Evolutionary conservation across 345 rosid species (phyloP), one percentile per base, ranked within the genome.

Genomic region (Rhodamnia rubescens): DNA sequence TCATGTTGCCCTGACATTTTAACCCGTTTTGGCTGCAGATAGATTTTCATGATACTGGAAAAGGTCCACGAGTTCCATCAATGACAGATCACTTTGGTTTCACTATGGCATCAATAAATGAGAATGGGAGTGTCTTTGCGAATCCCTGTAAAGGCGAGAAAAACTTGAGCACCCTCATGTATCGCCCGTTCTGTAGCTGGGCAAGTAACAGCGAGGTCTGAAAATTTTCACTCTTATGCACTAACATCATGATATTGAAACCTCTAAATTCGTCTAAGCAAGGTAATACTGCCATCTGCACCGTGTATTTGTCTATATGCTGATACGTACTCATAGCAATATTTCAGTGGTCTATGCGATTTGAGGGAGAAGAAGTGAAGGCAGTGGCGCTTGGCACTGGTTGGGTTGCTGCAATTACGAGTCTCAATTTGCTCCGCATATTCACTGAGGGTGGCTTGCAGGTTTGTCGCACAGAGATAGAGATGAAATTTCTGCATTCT

Each of bases 21-120:
- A 51, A n/a, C 53, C 64, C 36, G 21, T 85, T 82, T 40, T 86
- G 87, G 75, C 83, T 89, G 82, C 94, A 96, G 99, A 93, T 94
- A 59, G 98, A 96, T 90, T 97, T 97, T 89, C 99, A 97, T 91
- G 99, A 97, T 85, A 97, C 99, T 57, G 91, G 98, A 84, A 93
- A 91, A 88, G 98, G 99, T 87, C 94, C 96, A 83, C 93, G 98
- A 87, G 95, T 97, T 87, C 96, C 98, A 58, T 91, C 99, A 49
- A 97, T 97, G 99, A 94, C 94, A 16, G 99, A 97, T 91, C 89
- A 96, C 84, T 97, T 94, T 85, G 99, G 99, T 86, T 97, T 97
- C 92, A 96, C 98, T 51, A 91, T 97, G 95, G 99, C 99, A 84
- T 91, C 98, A 53, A 83, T 96, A 85, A 96, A 94, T 83, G 99